These are phyloP conservation scores for Ustilago lituana DNA, from an alignment of 1,284 basidiomycete species.

Conservation along the genomic window DNA sequence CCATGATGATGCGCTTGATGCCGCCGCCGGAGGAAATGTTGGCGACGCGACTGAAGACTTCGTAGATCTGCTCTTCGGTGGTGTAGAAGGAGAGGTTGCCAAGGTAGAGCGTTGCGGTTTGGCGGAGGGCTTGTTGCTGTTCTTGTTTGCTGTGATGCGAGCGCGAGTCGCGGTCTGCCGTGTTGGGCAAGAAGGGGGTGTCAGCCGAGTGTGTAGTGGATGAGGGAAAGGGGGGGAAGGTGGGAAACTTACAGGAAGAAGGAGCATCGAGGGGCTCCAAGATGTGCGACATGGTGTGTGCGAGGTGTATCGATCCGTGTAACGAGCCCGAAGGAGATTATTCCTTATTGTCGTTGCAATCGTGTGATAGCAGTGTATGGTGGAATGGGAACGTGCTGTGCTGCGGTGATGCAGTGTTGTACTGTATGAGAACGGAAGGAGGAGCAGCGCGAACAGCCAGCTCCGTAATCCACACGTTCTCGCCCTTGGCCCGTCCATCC, in stretches of 20 bases:
- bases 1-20: constrained; percentile 99
- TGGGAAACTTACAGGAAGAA: constrained; percentile 82
- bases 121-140: constrained; percentile 70
- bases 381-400: too few species aligned
- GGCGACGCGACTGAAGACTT: constrained; percentile 92
- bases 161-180: constrained; percentile 68
- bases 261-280: constrained; percentile 86
- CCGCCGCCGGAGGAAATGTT: constrained; percentile 89
- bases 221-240: constrained; percentile 52
- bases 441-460: too few species aligned
- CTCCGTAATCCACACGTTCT: too few species aligned
- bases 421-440: too few species aligned
- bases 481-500: constrained; percentile 5
- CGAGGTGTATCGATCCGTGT: too few species aligned
- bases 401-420: too few species aligned
- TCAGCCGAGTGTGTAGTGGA: too few species aligned
- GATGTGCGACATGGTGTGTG: constrained; percentile 84
- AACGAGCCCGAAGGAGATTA: too few species aligned
- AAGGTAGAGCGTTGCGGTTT: constrained; percentile 76
- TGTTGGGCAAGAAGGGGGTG: too few species aligned
- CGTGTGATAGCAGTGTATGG: too few species aligned
- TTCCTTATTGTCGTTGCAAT: too few species aligned
- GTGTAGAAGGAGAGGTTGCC: constrained; percentile 74
- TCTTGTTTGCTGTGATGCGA: constrained; percentile 60
- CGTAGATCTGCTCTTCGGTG: constrained; percentile 99